phyloP scores from a whole-genome alignment of 805 yeast species.

The Cyberlindnera mississippiensis region DNA sequence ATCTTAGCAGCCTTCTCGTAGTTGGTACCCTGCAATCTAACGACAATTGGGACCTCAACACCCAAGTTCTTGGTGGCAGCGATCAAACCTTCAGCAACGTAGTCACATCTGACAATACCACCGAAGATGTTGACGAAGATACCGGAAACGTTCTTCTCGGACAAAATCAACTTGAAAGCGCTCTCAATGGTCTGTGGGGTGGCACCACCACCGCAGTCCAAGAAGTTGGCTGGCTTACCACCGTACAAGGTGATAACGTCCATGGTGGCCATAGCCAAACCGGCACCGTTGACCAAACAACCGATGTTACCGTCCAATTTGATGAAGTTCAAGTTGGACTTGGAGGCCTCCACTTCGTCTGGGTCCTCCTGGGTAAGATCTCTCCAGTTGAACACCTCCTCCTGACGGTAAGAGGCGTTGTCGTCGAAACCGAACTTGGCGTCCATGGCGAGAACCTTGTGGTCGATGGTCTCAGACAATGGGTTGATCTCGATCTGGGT shows the following conservation, averaged over 20 bases:
- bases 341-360: conserved; percentile 89
- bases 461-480: conserved; percentile 85
- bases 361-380: conserved; percentile 97
- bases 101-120: conserved; percentile 99
- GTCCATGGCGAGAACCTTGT: conserved; percentile 94
- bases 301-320: conserved; percentile 98
- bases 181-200: conserved; percentile 97
- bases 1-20: conserved; percentile 82
- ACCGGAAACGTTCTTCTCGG: conserved; percentile 86
- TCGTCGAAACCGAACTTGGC: conserved; percentile 98
- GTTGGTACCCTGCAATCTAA: conserved; percentile 98
- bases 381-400: conserved; percentile 95
- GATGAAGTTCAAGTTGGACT: conserved; percentile 90
- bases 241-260: conserved; percentile 97
- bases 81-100: conserved; percentile 95
- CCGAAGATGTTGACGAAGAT: conserved; percentile 98
- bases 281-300: conserved; percentile 99
- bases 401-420: conserved; percentile 91
- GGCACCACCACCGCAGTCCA: conserved; percentile 99
- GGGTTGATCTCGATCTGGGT: conserved; percentile 99
- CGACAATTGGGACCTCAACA: conserved; percentile 91
- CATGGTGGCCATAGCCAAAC: conserved; percentile 99
- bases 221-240: conserved; percentile 98
- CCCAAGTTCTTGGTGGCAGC: conserved; percentile 91
- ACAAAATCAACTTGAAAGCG: conserved; percentile 89